Percentiles rank a stretch among this genome's conserved stretches.
Evolutionary conservation across 805 yeast species (phyloP).

Genomic region (Cyberlindnera misumaiensis): DNA sequence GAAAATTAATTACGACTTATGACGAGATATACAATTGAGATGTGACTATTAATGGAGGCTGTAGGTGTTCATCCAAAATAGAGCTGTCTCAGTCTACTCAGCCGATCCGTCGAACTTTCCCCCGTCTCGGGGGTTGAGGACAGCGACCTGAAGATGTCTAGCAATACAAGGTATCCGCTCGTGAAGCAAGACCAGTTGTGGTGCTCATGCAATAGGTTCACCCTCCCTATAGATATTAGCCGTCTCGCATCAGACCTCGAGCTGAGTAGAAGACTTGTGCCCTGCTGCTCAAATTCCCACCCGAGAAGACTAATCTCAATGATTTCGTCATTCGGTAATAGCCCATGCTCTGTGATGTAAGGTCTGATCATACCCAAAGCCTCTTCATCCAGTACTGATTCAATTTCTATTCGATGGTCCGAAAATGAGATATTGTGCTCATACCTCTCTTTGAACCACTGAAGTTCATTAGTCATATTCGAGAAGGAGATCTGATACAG

Average conservation of each 20-base stretch:
- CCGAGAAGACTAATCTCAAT: constrained; percentile 27
- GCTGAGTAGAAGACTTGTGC: constrained; percentile 21
- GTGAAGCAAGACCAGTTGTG: constrained; percentile 31
- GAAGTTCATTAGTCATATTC: constrained; percentile 7
- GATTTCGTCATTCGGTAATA: constrained; percentile 6
- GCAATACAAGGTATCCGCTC: constrained; percentile 17
- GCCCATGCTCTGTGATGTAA: constrained; percentile 10
- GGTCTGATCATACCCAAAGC: neutral
- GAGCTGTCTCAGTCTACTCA: constrained; percentile 10
- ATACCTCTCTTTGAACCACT: constrained; percentile 5
- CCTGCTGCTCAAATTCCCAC: constrained; percentile 29
- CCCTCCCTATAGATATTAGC: constrained; percentile 21
- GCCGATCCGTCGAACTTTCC: constrained; percentile 3
- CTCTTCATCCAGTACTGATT: constrained; percentile 2
- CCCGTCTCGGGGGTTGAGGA: too few relatives aligned
- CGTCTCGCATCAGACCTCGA: constrained; percentile 32
- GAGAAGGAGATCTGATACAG: constrained; percentile 12
- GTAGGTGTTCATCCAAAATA: constrained; percentile 7
- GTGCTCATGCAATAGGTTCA: constrained; percentile 30
- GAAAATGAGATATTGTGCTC: constrained; percentile 2
- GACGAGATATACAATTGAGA: neutral
- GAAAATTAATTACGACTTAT: neutral
- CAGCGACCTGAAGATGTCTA: constrained; percentile 6
- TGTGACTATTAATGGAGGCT: neutral
- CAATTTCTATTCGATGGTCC: constrained; percentile 4